These are phyloP conservation scores for Clohesyomyces aquaticus DNA, from an alignment of 495 filamentous ascomycete genomes.

Conservation along the genomic window DNA sequence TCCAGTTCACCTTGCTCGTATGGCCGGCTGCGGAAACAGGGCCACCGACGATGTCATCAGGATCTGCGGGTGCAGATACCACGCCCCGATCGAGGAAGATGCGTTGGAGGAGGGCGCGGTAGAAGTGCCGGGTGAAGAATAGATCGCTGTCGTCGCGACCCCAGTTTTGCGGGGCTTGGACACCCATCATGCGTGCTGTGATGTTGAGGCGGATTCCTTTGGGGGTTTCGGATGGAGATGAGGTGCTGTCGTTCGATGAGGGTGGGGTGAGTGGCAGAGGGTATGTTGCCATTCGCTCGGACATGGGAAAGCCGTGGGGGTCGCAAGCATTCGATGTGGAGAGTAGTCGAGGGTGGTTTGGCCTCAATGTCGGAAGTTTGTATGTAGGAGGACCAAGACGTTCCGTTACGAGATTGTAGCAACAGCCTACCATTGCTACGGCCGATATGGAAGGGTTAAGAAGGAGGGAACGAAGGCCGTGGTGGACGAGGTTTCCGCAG, in stretches of 20 bases:
- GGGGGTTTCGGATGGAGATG: constrained; percentile 12
- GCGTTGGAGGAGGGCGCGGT: constrained; percentile 84
- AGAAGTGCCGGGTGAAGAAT: constrained; percentile 95
- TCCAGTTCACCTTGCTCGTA: constrained; percentile 34
- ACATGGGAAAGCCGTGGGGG: constrained; percentile 92
- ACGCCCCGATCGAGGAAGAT: constrained; percentile 84
- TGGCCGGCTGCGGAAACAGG: constrained; percentile 29
- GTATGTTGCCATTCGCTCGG: constrained; percentile 66
- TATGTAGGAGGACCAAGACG: constrained; percentile 82
- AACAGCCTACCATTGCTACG: constrained; percentile 94
- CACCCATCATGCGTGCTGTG: constrained; percentile 94
- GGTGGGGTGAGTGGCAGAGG: constrained; percentile 21
- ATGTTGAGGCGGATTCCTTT: constrained; percentile 84
- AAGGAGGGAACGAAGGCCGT: constrained; percentile 82
- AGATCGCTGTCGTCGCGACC: constrained; percentile 72
- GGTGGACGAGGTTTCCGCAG: constrained; percentile 95
- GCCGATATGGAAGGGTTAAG: constrained; percentile 81
- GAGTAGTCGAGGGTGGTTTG: constrained; percentile 63
- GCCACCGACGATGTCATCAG: constrained; percentile 47
- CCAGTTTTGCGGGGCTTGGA: constrained; percentile 95
- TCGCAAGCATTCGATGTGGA: constrained; percentile 68
- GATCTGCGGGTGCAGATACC: constrained; percentile 59
- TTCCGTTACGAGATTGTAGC: constrained; percentile 95
- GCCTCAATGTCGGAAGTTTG: constrained; percentile 68
- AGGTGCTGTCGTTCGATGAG: constrained; percentile 35